Evolutionary conservation across 805 yeast species (phyloP).

Genomic region (Nakazawaea ishiwadae): DNA sequence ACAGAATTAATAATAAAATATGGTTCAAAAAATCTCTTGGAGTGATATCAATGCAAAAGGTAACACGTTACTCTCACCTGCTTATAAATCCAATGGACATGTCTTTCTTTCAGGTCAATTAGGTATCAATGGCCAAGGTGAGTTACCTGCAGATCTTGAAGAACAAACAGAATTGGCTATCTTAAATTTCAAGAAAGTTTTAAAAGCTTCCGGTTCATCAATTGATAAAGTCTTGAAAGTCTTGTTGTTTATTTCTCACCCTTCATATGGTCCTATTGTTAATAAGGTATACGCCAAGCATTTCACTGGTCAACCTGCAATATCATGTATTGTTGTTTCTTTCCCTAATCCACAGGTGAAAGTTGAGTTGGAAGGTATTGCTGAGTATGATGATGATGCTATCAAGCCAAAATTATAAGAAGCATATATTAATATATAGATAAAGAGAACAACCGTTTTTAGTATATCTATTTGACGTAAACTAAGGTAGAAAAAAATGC

Average conservation of each 20-base stretch:
- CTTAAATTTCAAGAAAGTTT: constrained; percentile 30
- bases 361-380: constrained; percentile 46
- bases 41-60: constrained; percentile 26
- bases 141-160: constrained; percentile 31
- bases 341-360: constrained; percentile 43
- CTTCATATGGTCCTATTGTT: constrained; percentile 31
- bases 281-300: constrained; percentile 36
- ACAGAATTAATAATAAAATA: background rate
- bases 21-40: constrained; percentile 32
- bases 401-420: no score
- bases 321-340: constrained; percentile 39
- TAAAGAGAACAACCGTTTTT: no score
- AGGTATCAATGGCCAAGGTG: constrained; percentile 34
- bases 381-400: constrained; percentile 22
- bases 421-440: background rate
- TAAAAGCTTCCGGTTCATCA: constrained; percentile 34
- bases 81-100: constrained; percentile 33
- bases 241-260: constrained; percentile 35
- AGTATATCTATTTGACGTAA: no score
- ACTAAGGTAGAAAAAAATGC: no score
- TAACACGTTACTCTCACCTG: constrained; percentile 34
- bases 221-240: constrained; percentile 38
- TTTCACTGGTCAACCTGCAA: constrained; percentile 40
- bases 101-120: constrained; percentile 47
- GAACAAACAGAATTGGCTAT: constrained; percentile 35